Evolutionary conservation across 139 green algal species (phyloP), one percentile per base, ranked within the genome.

Genomic region (Chlamydomonas incerta): DNA sequence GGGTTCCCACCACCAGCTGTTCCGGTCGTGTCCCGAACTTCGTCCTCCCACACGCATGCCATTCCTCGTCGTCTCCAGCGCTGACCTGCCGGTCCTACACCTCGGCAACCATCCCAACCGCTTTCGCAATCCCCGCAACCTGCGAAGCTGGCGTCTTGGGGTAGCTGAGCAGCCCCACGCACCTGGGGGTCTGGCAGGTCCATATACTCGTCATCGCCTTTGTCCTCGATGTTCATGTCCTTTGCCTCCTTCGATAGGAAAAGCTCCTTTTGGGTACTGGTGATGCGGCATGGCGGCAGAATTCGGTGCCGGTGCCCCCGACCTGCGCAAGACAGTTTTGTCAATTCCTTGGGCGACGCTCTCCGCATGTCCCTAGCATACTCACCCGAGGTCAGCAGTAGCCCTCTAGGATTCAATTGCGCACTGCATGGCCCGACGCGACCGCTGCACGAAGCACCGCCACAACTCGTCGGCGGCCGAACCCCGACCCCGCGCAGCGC

Each of bases 171-270:
- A 17, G 10, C 29, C n/a, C 5, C 13, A 20, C 37, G 3, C 21
- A 76, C 79, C 47, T 85, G 79, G 33, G 68, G 68, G 79, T 85
- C 79, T 1, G 79, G 79, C 13, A 85, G 31, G 63, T 85, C 79
- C 47, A 85, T 75, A 66, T 85, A 85, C 21, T 52, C 50, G 47
- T 85, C 79, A 23, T 85, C 79, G 66, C 79, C 79, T 15, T 85
- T 50, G 66, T 85, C 79, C 33, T 68, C 79, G n/a, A 85, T 75
- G 33, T 76, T 35, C 79, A 85, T 75, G 18, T 85, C 79, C 26
- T 68, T 75, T 6, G 79, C 79, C 31, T 75, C 62, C 23, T 85
- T 29, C 11, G 79, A 69, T 26, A 57, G 33, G 33, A 46, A 85
- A 2, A 85, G 79, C 79, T 85, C 79, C 47, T 75, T 85, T 11